Evolutionary conservation across 2,329 filamentous ascomycete genomes (phyloP).

Genomic region (Emergomyces africanus): DNA sequence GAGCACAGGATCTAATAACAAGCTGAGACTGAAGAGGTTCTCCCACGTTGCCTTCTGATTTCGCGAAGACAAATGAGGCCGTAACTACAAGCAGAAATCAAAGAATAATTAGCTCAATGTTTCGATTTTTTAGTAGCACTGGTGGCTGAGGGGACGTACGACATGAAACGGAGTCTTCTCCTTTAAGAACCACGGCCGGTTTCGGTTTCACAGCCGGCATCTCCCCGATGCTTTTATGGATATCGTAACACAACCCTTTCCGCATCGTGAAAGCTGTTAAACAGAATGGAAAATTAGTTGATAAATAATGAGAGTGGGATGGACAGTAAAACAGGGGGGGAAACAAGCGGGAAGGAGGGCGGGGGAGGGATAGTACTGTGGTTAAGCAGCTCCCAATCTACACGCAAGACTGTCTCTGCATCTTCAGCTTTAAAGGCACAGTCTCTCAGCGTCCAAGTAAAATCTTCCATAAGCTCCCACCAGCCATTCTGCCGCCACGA

Average conservation of each 20-base stretch:
- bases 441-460: constrained; percentile 42
- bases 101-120: constrained; percentile 9
- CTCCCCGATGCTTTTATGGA: constrained; percentile 34
- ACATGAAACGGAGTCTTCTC: constrained; percentile 37
- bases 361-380: constrained; percentile 17
- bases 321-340: neutral
- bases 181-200: constrained; percentile 34
- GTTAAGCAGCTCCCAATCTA: constrained; percentile 45
- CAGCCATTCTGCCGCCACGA: constrained; percentile 50
- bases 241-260: constrained; percentile 30
- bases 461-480: constrained; percentile 43
- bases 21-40: constrained; percentile 46
- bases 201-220: constrained; percentile 28
- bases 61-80: constrained; percentile 41
- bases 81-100: constrained; percentile 28
- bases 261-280: constrained; percentile 24
- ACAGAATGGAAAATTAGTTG: constrained; percentile 4
- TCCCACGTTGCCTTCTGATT: constrained; percentile 45
- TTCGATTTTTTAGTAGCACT: neutral
- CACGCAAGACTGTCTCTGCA: constrained; percentile 36
- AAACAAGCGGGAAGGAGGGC: neutral
- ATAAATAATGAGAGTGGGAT: neutral
- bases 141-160: constrained; percentile 20
- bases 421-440: constrained; percentile 37
- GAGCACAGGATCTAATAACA: constrained; percentile 37